phyloP scores from a whole-genome alignment of 2,329 filamentous ascomycete species.

The Samsoniella hepiali region DNA sequence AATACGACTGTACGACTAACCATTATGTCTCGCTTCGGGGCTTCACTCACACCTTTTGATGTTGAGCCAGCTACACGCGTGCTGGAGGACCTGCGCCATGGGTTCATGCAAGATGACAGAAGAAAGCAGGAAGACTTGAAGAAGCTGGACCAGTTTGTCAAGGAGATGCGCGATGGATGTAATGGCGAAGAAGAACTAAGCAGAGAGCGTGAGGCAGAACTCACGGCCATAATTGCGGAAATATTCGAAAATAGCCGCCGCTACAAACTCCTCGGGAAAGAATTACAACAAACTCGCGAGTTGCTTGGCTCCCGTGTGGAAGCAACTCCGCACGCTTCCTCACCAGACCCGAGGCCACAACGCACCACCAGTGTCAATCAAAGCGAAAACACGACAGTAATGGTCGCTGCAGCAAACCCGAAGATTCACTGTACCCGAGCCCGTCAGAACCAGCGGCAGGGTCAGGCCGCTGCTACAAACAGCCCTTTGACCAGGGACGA shows the following conservation, averaged over 20 bases:
- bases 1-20: not conserved
- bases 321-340: too few species aligned
- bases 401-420: too few species aligned
- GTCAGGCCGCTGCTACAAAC: too few species aligned
- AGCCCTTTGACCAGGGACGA: too few species aligned
- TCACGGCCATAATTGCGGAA: not conserved
- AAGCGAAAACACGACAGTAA: too few species aligned
- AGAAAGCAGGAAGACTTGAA: not conserved
- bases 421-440: too few species aligned
- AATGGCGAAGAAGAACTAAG: not conserved
- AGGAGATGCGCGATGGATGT: not conserved
- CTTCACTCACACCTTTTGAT: not conserved
- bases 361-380: too few species aligned
- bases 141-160: not conserved
- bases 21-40: not conserved
- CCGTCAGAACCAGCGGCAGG: too few species aligned
- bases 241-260: not conserved
- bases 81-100: not conserved
- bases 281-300: too few species aligned
- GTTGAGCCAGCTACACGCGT: not conserved
- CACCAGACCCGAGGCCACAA: too few species aligned
- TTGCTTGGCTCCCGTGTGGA: too few species aligned
- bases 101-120: not conserved
- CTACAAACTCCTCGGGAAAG: too few species aligned
- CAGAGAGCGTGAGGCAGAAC: not conserved